Conservation (phyloP, 2,329 filamentous ascomycete species). For the Cercospora berteroae region DNA sequence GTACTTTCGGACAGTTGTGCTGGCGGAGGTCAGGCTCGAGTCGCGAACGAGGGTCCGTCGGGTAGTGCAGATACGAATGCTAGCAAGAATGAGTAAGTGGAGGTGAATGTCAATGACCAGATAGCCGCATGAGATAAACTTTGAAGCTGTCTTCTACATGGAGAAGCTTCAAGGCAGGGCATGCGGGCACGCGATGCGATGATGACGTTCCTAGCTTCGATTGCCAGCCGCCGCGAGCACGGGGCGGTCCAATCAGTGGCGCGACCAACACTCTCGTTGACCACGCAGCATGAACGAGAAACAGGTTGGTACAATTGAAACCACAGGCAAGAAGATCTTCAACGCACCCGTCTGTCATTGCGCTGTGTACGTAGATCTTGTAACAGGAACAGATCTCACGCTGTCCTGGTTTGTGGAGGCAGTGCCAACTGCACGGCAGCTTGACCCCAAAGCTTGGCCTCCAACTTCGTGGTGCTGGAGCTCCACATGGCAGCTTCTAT, state of each 20-base stretch:
- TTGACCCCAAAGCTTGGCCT: conserved; percentile 1
- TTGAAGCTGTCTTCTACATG: not conserved
- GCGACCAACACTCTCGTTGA: not conserved
- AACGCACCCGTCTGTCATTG: not conserved
- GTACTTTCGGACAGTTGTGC: not conserved
- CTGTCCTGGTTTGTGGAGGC: not conserved
- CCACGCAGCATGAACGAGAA: not conserved
- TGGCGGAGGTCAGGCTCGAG: not conserved
- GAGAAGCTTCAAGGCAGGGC: not conserved
- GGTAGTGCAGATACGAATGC: not conserved
- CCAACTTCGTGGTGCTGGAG: not conserved
- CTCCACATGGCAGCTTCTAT: not conserved
- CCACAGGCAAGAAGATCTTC: not conserved
- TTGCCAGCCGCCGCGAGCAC: conserved; percentile 1
- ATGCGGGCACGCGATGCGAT: conserved; percentile 7
- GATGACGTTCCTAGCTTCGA: conserved; percentile 11
- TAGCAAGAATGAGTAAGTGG: not conserved
- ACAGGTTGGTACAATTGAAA: conserved; percentile 7
- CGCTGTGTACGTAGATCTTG: not conserved
- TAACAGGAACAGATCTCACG: not conserved
- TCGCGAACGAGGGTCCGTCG: not conserved
- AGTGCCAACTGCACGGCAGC: not conserved
- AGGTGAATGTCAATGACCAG: conserved; percentile 4
- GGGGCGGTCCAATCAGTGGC: conserved; percentile 4
- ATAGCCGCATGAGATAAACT: conserved; percentile 6